Conservation (phyloP, 2,329 filamentous ascomycete species). For the Epichloe typhina region DNA sequence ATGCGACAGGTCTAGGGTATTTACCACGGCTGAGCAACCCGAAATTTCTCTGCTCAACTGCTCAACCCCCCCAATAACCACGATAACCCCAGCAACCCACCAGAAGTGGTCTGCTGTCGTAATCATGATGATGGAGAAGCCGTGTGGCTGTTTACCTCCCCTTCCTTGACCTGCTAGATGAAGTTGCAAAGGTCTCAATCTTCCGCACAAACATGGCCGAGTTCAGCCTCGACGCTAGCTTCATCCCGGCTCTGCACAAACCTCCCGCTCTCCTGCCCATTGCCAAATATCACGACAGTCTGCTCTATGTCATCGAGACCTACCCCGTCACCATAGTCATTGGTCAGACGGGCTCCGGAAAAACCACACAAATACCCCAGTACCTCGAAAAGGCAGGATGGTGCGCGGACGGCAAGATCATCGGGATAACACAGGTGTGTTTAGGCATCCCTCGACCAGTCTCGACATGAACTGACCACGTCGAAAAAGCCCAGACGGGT, state of each 20-base stretch:
- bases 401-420: constrained; percentile 69
- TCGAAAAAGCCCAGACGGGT: constrained; percentile 63
- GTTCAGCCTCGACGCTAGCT: constrained; percentile 41
- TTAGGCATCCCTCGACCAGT: neutral
- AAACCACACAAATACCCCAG: constrained; percentile 91
- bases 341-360: constrained; percentile 88
- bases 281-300: constrained; percentile 60
- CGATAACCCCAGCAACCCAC: neutral
- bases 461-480: neutral
- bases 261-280: constrained; percentile 77
- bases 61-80: no score
- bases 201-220: constrained; percentile 33
- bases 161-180: neutral
- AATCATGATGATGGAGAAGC: neutral
- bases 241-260: constrained; percentile 77
- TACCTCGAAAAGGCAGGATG: constrained; percentile 81
- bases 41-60: neutral
- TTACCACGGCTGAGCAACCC: neutral
- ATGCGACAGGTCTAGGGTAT: neutral
- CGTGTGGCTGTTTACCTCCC: neutral
- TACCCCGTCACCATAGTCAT: constrained; percentile 77
- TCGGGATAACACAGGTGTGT: constrained; percentile 79
- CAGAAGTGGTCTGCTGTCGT: neutral
- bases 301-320: constrained; percentile 80
- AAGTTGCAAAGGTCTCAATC: neutral